Base-by-base conservation (phyloP, 345 rosid species). In the Lepidium didymum region DNA sequence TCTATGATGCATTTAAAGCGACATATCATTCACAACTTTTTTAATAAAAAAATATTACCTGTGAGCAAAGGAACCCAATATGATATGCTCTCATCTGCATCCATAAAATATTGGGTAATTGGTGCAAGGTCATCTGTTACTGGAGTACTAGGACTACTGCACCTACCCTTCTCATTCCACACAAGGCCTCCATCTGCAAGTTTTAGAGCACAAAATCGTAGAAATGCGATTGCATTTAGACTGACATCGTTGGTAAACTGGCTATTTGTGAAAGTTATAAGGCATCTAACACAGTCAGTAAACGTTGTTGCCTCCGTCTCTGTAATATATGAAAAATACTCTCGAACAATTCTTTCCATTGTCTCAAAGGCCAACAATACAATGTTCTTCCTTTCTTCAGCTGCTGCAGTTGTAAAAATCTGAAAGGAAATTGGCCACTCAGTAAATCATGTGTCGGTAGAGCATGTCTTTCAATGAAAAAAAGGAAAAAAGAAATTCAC, bases 151-250 rank as follows among this genome's bases (percentile, higher is more conserved):
- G 83, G 72, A 60, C 74, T 79, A 79, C 78, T 82, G 68, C 56
- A 75, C 73, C 57, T 61, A 61, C 77, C 80, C 78, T 79, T 85
- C 62, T 83, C 86, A 57, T 80, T 79, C 79, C 90, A 82, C 50
- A 81, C 83, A 75, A 90, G 89, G 45, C 96, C 97, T 42, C 88
- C 98, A 8, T 88, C 96, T 47, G 97, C 97, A 70, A 92, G 93
- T 75, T 92, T 92, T 65, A 90, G 80, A 50, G 97, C 97, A 81
- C 97, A 92, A 75, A 88, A 90, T 52, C 96, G 92, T 63, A 92
- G 91, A 84, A 92, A 88, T 49, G 97, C 96, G 62, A 92, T 90
- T 35, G 98, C 97, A 84, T 93, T 88, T 77, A 90, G 90, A 84
- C 96, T 86, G 49, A 92, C 93, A 79, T 90, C 98, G 63, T 82